Evolutionary conservation across 495 filamentous ascomycete species (phyloP).

Genomic region (Xylaria scruposa): DNA sequence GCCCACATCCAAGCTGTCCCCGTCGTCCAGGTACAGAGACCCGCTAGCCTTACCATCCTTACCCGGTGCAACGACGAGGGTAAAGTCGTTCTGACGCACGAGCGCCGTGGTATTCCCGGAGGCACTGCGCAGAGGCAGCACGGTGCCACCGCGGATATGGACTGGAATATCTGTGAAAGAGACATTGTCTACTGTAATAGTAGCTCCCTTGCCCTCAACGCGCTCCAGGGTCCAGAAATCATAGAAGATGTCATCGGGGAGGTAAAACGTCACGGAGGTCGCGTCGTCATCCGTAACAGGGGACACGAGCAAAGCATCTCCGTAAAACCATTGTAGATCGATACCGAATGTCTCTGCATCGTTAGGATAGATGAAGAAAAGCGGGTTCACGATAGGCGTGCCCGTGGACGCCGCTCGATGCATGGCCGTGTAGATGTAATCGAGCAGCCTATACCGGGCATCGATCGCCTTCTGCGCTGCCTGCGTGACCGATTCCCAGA

Average conservation of each 20-base stretch:
- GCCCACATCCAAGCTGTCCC: constrained; percentile 60
- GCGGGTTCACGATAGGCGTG: constrained; percentile 66
- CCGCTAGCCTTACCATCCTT: constrained; percentile 46
- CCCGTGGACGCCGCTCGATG: constrained; percentile 65
- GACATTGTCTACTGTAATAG: constrained; percentile 58
- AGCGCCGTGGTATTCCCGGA: constrained; percentile 74
- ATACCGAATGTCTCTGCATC: constrained; percentile 67
- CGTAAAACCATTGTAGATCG: constrained; percentile 76
- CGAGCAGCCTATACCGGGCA: constrained; percentile 69
- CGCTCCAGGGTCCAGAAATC: constrained; percentile 70
- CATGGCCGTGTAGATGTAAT: constrained; percentile 76
- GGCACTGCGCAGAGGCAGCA: constrained; percentile 67
- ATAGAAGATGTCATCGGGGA: constrained; percentile 78
- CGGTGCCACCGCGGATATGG: constrained; percentile 71
- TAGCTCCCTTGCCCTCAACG: constrained; percentile 60
- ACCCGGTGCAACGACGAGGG: constrained; percentile 70
- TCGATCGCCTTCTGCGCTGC: constrained; percentile 75
- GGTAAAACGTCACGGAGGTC: constrained; percentile 73
- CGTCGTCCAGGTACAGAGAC: constrained; percentile 66
- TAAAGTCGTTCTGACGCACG: constrained; percentile 69
- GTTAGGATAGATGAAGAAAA: constrained; percentile 74
- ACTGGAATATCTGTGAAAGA: constrained; percentile 73
- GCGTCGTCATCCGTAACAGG: constrained; percentile 68
- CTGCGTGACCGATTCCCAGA: constrained; percentile 66
- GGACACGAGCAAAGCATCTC: constrained; percentile 69